phyloP scores from a whole-genome alignment of 208 protist genomes.

The Wallacemonas rigidus region DNA sequence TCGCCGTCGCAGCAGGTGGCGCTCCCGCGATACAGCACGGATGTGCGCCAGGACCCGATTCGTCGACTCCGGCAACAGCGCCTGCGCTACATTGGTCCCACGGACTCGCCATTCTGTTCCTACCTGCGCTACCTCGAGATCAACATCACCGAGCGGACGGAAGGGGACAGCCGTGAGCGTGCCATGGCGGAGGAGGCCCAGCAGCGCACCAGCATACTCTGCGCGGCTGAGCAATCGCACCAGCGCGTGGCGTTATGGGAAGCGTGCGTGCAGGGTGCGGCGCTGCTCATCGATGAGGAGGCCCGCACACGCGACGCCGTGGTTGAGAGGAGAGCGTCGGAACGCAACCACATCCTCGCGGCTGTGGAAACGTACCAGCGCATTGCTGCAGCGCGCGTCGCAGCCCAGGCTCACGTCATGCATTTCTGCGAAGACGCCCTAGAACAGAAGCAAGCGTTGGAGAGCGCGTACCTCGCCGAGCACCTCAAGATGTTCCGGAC shows the following conservation, averaged over 20 bases:
- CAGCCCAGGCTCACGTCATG: not conserved
- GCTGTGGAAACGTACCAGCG: not conserved
- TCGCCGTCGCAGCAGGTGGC: not conserved
- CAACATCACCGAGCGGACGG: conserved; percentile 19
- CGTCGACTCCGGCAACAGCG: conserved; percentile 15
- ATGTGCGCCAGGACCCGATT: not conserved
- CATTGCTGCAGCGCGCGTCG: not conserved
- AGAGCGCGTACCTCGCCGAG: conserved; percentile 7
- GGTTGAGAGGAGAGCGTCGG: not conserved
- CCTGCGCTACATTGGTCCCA: conserved; percentile 27
- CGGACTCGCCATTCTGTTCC: conserved; percentile 53
- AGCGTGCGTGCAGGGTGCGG: conserved; percentile 10
- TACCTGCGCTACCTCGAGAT: conserved; percentile 44
- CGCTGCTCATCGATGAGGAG: conserved; percentile 1
- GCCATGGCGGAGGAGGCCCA: conserved; percentile 19
- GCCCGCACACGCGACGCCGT: not conserved
- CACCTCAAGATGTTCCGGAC: conserved; percentile 5
- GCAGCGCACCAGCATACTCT: not conserved
- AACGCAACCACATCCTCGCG: not conserved
- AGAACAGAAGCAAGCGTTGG: conserved; percentile 7
- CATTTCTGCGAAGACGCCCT: conserved; percentile 3
- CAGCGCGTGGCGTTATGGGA: not conserved
- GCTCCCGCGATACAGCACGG: not conserved
- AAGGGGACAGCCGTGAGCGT: conserved; percentile 26
- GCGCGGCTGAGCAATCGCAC: conserved; percentile 10